Conservation (phyloP, 441 rosid species). For the Pelargonium fulgidum region DNA sequence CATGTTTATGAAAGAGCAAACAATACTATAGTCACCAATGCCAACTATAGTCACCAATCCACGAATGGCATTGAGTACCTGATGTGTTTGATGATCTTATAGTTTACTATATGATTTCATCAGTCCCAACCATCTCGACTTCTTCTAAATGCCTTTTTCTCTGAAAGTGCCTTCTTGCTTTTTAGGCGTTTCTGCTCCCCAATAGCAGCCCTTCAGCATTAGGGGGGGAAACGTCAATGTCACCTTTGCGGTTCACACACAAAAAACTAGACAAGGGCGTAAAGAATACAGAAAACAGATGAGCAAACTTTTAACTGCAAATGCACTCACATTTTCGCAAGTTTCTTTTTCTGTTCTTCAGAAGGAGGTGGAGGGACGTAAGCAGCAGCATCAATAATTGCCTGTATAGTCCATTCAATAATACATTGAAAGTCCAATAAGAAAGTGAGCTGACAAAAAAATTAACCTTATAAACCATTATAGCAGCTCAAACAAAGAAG, state of each 20-base stretch:
- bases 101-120: background rate
- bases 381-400: constrained; percentile 77
- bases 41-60: background rate
- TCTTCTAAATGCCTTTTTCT: constrained; percentile 82
- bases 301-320: background rate
- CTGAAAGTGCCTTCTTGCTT: constrained; percentile 72
- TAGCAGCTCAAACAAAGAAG: background rate
- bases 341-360: constrained; percentile 93
- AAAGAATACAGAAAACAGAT: background rate
- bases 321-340: constrained; percentile 56
- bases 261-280: too few species aligned
- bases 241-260: too few species aligned
- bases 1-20: background rate
- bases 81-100: background rate
- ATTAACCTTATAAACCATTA: background rate
- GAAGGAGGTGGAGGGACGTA: constrained; percentile 96
- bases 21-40: background rate
- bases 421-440: background rate
- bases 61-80: background rate
- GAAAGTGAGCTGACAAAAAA: too few species aligned
- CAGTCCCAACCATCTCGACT: constrained; percentile 65
- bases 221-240: too few species aligned
- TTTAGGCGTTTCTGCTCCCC: constrained; percentile 74
- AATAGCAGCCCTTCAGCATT: constrained; percentile 57
- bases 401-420: constrained; percentile 35